phyloP scores from a whole-genome alignment of 2,329 filamentous ascomycete genomes.

The Trematosphaeria pertusa region DNA sequence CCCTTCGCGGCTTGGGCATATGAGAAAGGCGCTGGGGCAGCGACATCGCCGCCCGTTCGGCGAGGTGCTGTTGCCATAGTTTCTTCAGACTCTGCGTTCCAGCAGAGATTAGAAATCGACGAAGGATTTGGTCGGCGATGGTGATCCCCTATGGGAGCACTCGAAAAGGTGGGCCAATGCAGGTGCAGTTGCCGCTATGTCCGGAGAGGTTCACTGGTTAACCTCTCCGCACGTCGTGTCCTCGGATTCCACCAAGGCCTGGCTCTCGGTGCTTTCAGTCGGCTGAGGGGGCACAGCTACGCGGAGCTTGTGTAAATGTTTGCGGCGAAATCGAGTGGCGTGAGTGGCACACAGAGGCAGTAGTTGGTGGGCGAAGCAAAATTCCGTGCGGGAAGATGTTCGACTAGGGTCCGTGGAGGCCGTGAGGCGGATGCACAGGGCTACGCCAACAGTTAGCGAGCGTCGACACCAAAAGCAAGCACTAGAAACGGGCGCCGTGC shows the following conservation, averaged over 20 bases:
- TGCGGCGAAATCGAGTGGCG: neutral
- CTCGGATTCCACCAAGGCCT: conserved; percentile 7
- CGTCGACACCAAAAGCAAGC: conserved; percentile 1
- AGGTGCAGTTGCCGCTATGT: conserved; percentile 38
- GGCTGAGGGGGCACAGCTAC: neutral
- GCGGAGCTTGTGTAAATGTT: neutral
- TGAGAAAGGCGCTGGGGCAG: conserved; percentile 72
- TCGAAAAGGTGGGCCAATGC: conserved; percentile 37
- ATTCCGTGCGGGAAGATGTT: too few relatives aligned
- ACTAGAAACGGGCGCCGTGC: conserved; percentile 4
- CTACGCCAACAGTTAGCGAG: neutral
- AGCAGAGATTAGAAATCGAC: conserved; percentile 7
- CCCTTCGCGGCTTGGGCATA: conserved; percentile 97
- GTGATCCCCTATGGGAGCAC: conserved; percentile 42
- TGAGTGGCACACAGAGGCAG: neutral
- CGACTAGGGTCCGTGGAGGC: too few relatives aligned
- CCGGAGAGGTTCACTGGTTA: conserved; percentile 49
- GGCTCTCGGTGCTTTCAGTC: neutral
- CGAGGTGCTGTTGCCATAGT: conserved; percentile 36
- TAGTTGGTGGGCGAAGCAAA: neutral
- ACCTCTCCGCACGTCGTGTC: conserved; percentile 49
- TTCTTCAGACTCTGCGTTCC: conserved; percentile 14
- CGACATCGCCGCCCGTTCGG: conserved; percentile 24
- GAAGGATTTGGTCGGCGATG: conserved; percentile 22
- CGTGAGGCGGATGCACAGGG: conserved; percentile 1